Evolutionary conservation across 192 early-diverging fungal genomes (phyloP).

Genomic region (Coemansia sp.): DNA sequence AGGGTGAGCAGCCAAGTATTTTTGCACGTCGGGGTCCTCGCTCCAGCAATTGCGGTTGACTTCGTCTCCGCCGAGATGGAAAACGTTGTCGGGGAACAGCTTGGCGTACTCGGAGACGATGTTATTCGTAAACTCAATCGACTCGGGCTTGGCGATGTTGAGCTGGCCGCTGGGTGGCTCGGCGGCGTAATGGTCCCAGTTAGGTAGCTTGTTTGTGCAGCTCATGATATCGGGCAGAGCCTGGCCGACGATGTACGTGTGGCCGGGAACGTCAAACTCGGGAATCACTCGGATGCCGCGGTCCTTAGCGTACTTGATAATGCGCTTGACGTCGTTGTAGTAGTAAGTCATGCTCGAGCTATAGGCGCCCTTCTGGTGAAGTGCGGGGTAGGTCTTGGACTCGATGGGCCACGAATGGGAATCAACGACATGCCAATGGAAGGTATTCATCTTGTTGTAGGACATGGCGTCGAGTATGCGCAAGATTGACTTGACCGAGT

Average conservation of each 20-base stretch:
- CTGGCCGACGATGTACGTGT: constrained; percentile 60
- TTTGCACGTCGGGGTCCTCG: constrained; percentile 46
- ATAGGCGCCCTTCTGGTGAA: constrained; percentile 65
- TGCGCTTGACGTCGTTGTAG: constrained; percentile 62
- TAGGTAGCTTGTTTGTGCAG: constrained; percentile 61
- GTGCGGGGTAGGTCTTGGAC: constrained; percentile 59
- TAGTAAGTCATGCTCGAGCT: constrained; percentile 61
- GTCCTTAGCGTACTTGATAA: constrained; percentile 69
- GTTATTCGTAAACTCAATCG: constrained; percentile 61
- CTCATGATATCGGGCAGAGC: constrained; percentile 60
- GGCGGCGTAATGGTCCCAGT: constrained; percentile 59
- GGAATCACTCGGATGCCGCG: constrained; percentile 86
- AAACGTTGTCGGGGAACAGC: constrained; percentile 67
- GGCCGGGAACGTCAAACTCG: constrained; percentile 85
- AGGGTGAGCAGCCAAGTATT: constrained; percentile 26
- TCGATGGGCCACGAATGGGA: constrained; percentile 69
- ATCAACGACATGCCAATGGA: constrained; percentile 78
- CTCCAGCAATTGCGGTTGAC: constrained; percentile 69
- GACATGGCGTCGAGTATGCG: constrained; percentile 66
- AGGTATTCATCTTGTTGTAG: constrained; percentile 75
- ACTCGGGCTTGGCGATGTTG: constrained; percentile 63
- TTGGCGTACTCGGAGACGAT: constrained; percentile 67
- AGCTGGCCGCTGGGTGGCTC: constrained; percentile 85
- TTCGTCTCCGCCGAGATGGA: constrained; percentile 80
- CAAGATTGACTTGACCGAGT: constrained; percentile 56